These are phyloP conservation scores for Pleurotus platypus DNA, from an alignment of 768 basidiomycete genomes.

Conservation along the genomic window DNA sequence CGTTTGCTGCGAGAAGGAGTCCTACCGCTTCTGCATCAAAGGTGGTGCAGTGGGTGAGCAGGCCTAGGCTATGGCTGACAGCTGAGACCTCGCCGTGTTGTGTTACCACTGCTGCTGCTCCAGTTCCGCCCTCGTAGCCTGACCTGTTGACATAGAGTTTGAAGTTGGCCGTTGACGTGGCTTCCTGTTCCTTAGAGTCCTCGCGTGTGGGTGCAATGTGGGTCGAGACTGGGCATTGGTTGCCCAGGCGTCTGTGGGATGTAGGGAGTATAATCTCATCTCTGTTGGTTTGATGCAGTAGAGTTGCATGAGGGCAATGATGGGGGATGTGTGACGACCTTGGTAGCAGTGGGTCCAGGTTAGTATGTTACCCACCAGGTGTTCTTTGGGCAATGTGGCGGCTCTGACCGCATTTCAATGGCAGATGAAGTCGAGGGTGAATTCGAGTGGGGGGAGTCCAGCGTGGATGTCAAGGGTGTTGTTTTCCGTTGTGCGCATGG, in stretches of 20 bases:
- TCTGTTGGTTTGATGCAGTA: no score
- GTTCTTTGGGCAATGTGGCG: conserved; percentile 13
- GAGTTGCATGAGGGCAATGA: no score
- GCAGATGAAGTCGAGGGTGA: conserved; percentile 10
- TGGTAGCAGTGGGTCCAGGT: no score
- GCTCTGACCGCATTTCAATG: conserved; percentile 9
- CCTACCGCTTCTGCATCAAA: conserved; percentile 20
- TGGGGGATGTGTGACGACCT: no score
- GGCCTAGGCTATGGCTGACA: conserved; percentile 12
- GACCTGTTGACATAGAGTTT: conserved; percentile 19
- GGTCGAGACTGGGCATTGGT: no score
- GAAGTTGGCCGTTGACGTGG: background rate
- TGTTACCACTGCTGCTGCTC: conserved; percentile 18
- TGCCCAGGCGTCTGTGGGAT: no score
- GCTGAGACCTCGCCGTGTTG: background rate
- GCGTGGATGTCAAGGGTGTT: conserved; percentile 18
- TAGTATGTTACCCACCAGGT: conserved; percentile 14
- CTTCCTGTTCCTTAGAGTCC: no score
- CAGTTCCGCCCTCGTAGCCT: conserved; percentile 14
- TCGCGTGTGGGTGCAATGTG: no score
- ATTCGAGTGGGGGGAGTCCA: conserved; percentile 11
- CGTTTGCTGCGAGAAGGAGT: conserved; percentile 11
- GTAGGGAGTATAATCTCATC: no score
- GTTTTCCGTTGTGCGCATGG: conserved; percentile 14
- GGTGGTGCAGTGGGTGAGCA: conserved; percentile 13